phyloP scores from a whole-genome alignment of 306 rosid genomes.

The Vigna mungo region DNA sequence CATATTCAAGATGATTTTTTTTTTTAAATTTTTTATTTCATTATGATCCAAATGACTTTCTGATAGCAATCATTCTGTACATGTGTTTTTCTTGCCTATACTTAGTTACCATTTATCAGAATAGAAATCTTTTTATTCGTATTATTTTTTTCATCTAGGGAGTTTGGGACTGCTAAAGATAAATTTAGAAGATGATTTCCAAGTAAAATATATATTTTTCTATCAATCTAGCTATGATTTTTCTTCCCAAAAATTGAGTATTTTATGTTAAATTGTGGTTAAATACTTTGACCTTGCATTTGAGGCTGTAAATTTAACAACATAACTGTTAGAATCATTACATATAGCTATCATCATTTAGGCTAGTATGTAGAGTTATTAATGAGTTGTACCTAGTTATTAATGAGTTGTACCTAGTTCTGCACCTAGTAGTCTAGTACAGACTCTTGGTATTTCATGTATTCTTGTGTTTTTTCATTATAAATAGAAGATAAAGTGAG shows the following conservation, averaged over 20 bases:
- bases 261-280: slow-evolving; percentile 13
- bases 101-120: slow-evolving; percentile 21
- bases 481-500: too few species aligned
- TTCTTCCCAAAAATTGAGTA: slow-evolving; percentile 13
- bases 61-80: neutral
- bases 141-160: neutral
- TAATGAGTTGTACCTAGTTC: too few species aligned
- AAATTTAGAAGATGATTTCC: slow-evolving; percentile 12
- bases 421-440: too few species aligned
- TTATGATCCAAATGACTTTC: neutral
- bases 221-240: slow-evolving; percentile 30
- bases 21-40: neutral
- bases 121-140: slow-evolving; percentile 1
- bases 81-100: neutral
- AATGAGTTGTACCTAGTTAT: too few species aligned
- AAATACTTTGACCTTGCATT: slow-evolving; percentile 19
- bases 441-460: too few species aligned
- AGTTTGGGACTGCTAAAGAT: slow-evolving; percentile 7
- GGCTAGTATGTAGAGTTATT: too few species aligned
- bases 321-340: too few species aligned
- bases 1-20: slow-evolving; percentile 13
- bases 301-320: neutral
- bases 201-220: neutral
- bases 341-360: too few species aligned
- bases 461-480: too few species aligned